Percentiles rank a stretch among this genome's conserved stretches.
phyloP scores from a whole-genome alignment of 768 basidiomycete species.

The Crepidotus variabilis region DNA sequence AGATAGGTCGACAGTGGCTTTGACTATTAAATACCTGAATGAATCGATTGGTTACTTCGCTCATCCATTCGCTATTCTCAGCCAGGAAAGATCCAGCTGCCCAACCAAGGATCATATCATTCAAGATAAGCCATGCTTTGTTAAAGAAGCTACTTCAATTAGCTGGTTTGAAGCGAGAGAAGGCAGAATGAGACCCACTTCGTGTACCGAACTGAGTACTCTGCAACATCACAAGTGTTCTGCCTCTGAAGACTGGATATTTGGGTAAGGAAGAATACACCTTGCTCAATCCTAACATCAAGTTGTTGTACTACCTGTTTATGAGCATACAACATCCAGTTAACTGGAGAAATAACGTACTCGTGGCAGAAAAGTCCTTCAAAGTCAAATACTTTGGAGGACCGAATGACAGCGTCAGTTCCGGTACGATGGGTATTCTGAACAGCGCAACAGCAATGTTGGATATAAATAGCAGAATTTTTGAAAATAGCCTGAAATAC shows the following conservation, averaged over 20 bases:
- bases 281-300: constrained; percentile 53
- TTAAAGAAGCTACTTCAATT: constrained; percentile 72
- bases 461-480: constrained; percentile 14
- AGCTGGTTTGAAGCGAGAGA: background rate
- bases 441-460: constrained; percentile 17
- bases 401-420: constrained; percentile 8
- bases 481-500: constrained; percentile 13
- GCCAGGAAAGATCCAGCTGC: constrained; percentile 68
- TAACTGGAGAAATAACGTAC: constrained; percentile 18
- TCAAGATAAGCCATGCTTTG: constrained; percentile 84
- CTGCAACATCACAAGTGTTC: constrained; percentile 29
- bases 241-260: constrained; percentile 35
- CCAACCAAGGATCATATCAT: constrained; percentile 84
- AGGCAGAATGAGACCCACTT: constrained; percentile 36
- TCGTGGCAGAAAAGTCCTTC: constrained; percentile 41
- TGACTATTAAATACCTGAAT: constrained; percentile 34
- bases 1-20: background rate
- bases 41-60: constrained; percentile 27
- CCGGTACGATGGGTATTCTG: constrained; percentile 15
- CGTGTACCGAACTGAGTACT: constrained; percentile 61
- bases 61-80: constrained; percentile 56
- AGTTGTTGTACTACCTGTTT: constrained; percentile 51
- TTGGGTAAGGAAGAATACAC: constrained; percentile 38
- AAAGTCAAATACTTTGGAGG: constrained; percentile 16
- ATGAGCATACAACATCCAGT: background rate